phyloP scores from a whole-genome alignment of 2,329 filamentous ascomycete genomes.

The Penicillium polonicum region DNA sequence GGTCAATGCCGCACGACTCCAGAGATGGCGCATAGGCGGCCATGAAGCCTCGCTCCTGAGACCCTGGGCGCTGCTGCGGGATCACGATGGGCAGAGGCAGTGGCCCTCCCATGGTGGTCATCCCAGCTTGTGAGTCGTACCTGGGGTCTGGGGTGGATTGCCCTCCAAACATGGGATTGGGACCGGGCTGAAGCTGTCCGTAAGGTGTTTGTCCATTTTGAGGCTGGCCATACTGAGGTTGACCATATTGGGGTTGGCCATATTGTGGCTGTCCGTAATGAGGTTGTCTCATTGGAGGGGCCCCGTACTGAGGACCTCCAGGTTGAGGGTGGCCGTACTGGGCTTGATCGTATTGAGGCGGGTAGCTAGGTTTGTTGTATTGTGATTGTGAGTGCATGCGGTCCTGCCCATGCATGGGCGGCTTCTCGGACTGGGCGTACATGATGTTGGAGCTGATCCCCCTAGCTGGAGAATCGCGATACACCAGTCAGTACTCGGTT shows the following conservation, averaged over 20 bases:
- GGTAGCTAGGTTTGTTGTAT: neutral
- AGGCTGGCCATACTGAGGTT: neutral
- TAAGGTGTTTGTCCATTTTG: neutral
- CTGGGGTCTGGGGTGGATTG: neutral
- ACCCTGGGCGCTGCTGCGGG: conserved; percentile 5
- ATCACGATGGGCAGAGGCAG: conserved; percentile 2
- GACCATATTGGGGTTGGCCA: neutral
- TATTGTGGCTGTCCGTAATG: neutral
- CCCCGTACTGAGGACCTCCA: neutral
- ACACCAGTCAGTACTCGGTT: neutral
- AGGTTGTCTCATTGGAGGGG: neutral
- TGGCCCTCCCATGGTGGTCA: neutral
- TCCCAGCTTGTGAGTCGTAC: neutral
- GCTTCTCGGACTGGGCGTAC: neutral
- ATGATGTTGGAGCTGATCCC: neutral
- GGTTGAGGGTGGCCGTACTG: neutral
- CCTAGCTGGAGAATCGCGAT: neutral
- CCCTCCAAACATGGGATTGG: neutral
- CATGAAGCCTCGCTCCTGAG: conserved; percentile 7
- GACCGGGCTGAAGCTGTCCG: neutral
- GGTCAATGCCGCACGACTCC: neutral
- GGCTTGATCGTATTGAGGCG: neutral
- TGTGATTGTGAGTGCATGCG: neutral
- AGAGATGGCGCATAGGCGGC: conserved; percentile 4
- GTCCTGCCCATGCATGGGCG: neutral